Conservation (phyloP, 73 alveolate species). For the Paramecium primaurelia region DNA sequence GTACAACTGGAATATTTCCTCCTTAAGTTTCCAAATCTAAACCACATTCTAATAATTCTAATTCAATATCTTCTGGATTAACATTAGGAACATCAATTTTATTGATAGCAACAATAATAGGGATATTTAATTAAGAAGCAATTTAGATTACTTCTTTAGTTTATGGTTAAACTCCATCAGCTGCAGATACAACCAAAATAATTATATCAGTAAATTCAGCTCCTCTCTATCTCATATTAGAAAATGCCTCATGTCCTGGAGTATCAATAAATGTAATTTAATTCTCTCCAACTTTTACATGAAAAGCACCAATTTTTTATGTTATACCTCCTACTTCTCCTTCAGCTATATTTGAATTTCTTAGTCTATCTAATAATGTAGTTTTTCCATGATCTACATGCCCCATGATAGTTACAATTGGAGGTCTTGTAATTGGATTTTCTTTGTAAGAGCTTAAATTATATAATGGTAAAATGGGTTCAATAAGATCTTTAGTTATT, state of each 20-base stretch:
- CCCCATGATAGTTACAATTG: slow-evolving; percentile 94
- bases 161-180: slow-evolving; percentile 89
- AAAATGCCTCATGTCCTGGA: slow-evolving; percentile 96
- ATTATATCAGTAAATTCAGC: slow-evolving; percentile 91
- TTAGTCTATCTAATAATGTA: slow-evolving; percentile 85
- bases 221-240: slow-evolving; percentile 90
- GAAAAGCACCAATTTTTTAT: slow-evolving; percentile 91
- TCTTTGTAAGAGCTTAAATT: background rate
- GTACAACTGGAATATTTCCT: slow-evolving; percentile 78
- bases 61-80: slow-evolving; percentile 70
- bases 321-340: slow-evolving; percentile 94
- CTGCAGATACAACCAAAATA: slow-evolving; percentile 89
- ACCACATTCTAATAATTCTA: slow-evolving; percentile 67
- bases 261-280: slow-evolving; percentile 91
- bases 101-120: slow-evolving; percentile 87
- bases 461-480: background rate
- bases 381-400: slow-evolving; percentile 98
- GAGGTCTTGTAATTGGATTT: slow-evolving; percentile 64
- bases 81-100: slow-evolving; percentile 83
- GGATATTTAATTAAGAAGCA: slow-evolving; percentile 73
- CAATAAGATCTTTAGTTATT: background rate
- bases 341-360: slow-evolving; percentile 77
- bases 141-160: slow-evolving; percentile 88
- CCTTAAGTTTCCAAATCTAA: slow-evolving; percentile 76
- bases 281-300: slow-evolving; percentile 72